phyloP scores from a whole-genome alignment of 169 alveolate genomes.

The Cryptosporidium ubiquitum region DNA sequence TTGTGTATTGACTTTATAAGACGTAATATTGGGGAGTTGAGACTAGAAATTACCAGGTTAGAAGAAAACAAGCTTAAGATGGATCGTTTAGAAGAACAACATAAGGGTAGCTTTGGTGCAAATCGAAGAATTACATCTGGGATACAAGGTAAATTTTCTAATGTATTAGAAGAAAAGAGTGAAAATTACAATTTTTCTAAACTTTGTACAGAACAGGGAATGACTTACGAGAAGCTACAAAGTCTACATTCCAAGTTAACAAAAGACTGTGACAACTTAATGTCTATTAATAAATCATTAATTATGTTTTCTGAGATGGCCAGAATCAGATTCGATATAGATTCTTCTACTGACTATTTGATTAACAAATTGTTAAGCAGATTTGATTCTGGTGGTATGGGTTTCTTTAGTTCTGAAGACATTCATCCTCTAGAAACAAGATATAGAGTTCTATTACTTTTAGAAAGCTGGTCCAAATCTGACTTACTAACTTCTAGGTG shows the following conservation, averaged over 20 bases:
- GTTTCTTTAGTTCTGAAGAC: constrained; percentile 1
- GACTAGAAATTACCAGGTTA: constrained; percentile 1
- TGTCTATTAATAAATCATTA: constrained; percentile 8
- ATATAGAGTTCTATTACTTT: constrained; percentile 39
- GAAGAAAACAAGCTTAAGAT: constrained; percentile 34
- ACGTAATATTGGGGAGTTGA: constrained; percentile 42
- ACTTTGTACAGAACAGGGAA: background rate
- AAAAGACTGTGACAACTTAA: constrained; percentile 18
- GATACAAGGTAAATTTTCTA: background rate
- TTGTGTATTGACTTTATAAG: constrained; percentile 14
- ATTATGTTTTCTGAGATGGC: constrained; percentile 49
- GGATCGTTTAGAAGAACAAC: background rate
- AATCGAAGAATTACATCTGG: background rate
- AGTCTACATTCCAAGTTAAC: constrained; percentile 5
- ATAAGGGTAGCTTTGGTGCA: background rate
- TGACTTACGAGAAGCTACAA: background rate
- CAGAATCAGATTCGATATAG: constrained; percentile 14
- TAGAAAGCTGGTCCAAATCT: constrained; percentile 64
- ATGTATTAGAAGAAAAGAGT: background rate
- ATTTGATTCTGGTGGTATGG: constrained; percentile 48
- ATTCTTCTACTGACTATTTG: constrained; percentile 11
- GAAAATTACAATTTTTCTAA: background rate
- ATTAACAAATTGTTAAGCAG: background rate
- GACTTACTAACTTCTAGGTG: constrained; percentile 4
- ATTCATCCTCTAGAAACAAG: constrained; percentile 60